These are phyloP conservation scores for Aspergillus pseudoterreus DNA, from an alignment of 2,329 filamentous ascomycete genomes.

Conservation along the genomic window DNA sequence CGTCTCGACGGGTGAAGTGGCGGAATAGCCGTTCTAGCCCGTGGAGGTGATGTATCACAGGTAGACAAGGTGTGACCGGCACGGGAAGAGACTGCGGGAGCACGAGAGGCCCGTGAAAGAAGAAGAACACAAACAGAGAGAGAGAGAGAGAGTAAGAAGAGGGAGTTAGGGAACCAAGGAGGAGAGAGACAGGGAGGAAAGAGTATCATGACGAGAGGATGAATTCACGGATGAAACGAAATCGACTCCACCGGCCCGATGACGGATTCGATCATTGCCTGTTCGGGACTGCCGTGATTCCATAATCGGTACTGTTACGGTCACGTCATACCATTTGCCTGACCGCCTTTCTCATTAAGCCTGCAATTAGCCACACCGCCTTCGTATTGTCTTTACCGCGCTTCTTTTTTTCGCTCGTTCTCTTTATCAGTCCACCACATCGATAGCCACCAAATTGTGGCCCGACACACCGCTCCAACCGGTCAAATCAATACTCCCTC, in stretches of 20 bases:
- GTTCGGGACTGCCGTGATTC: background rate
- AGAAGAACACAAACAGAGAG: background rate
- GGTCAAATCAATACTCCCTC: slow-evolving; percentile 4
- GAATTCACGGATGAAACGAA: background rate
- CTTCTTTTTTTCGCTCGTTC: background rate
- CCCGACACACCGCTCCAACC: slow-evolving; percentile 5
- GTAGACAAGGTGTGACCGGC: background rate
- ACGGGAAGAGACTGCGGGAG: background rate
- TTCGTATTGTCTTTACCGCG: background rate
- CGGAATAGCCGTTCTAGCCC: background rate
- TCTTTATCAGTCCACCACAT: background rate
- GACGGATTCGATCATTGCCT: background rate
- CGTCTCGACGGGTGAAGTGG: background rate
- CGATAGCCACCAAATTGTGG: slow-evolving; percentile 1
- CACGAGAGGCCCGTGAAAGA: background rate
- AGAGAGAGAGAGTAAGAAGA: background rate
- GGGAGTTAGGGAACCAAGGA: background rate
- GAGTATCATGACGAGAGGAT: slow-evolving; percentile 1
- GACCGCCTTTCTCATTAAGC: no score
- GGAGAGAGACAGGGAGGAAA: background rate
- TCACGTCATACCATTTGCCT: background rate
- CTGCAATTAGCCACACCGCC: background rate
- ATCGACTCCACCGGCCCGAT: background rate
- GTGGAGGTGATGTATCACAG: background rate
- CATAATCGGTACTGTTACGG: background rate